Base-by-base conservation (phyloP, 1,284 basidiomycete species). In the Cutaneotrichosporon sp. region DNA sequence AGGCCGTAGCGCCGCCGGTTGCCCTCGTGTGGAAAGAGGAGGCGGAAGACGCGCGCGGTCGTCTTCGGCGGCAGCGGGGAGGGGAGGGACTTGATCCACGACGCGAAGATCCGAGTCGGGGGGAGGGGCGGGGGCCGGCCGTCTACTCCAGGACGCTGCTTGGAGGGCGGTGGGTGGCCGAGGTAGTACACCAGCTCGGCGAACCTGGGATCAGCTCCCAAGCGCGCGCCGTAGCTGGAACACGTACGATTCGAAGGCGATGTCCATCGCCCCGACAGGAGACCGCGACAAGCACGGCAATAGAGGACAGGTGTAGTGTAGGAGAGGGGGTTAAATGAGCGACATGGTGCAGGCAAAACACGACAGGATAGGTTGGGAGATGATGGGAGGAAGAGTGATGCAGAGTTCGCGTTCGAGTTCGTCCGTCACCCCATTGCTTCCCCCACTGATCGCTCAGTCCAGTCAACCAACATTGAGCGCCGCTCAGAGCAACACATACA, bases 11-110 rank as follows among this genome's bases (percentile, higher is more conserved):
- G 86, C 31, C 91, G 81, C 31, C 83, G 77, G 0, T 80, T 69
- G 60, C 92, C 90, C 60, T 90, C 86, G 59, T 92, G 87, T 0
- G 92, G 91, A 72, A 92, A 92, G n/a, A 94, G 79, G 3, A 92
- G 75, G 1, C 86, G 84, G 69, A 93, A 87, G 33, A 91, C 62
- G 24, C 76, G 67, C 50, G 77, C 75, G 9, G 79, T 76, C 0
- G 72, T 74, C 2, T 66, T 54, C 0, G 34, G 54, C 1, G 68
- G 64, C 14, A 76, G 58, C 1, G 75, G 73, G 13, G 55, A 51
- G 2, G 66, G 63, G 2, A 70, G 69, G 52, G 71, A 66, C 33
- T 67, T 59, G 9, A 78, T 60, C 71, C 73, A 80, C n/a, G 72
- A 72, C 20, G 57, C 33, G 61, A 79, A 78, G 58, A 76, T 73